These are phyloP conservation scores for Pythium brassicae DNA, from an alignment of 352 stramenopile genomes.

Conservation along the genomic window DNA sequence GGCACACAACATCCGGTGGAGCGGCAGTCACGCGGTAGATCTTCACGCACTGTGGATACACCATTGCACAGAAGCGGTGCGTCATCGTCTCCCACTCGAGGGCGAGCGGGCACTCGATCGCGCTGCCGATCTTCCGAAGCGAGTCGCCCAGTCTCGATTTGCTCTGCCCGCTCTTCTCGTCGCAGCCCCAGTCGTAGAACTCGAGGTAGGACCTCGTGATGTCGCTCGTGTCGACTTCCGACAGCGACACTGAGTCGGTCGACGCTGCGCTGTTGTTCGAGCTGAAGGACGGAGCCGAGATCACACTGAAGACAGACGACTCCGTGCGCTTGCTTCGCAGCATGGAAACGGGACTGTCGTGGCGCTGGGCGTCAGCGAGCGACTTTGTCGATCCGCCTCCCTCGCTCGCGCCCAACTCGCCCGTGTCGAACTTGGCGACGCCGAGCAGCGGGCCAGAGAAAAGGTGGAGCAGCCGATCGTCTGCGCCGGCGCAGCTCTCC, in stretches of 20 bases:
- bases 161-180: constrained; percentile 6
- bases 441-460: constrained; percentile 70
- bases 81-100: constrained; percentile 58
- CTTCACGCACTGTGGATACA: constrained; percentile 41
- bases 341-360: constrained; percentile 32
- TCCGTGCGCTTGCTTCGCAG: constrained; percentile 45
- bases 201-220: constrained; percentile 59
- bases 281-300: constrained; percentile 24
- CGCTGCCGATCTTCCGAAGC: constrained; percentile 21
- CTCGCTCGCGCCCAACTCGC: constrained; percentile 11
- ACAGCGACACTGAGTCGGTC: constrained; percentile 6
- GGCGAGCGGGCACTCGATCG: constrained; percentile 48
- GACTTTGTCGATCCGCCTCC: constrained; percentile 17
- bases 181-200: constrained; percentile 65
- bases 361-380: constrained; percentile 13
- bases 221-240: constrained; percentile 24
- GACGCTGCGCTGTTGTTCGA: constrained; percentile 15
- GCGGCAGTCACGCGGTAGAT: constrained; percentile 37
- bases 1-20: constrained; percentile 25
- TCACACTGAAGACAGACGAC: constrained; percentile 43
- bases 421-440: constrained; percentile 49
- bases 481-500: constrained; percentile 38
- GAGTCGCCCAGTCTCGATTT: constrained; percentile 10
- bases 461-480: constrained; percentile 61
- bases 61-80: constrained; percentile 48